Evolutionary conservation across 306 rosid species (phyloP).

Genomic region (Styphnolobium japonicum): DNA sequence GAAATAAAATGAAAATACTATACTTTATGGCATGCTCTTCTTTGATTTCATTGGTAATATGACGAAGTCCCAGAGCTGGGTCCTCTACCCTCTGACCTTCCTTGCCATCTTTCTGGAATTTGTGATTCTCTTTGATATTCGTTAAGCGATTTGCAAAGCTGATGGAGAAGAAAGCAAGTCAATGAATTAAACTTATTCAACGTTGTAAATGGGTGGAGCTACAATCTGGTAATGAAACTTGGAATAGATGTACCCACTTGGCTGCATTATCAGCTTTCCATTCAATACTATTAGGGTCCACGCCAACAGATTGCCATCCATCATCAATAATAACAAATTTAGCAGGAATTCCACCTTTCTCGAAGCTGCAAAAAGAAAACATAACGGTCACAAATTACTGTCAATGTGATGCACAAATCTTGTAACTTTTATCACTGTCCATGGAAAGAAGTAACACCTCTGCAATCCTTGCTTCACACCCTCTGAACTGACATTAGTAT

Average conservation of each 20-base stretch:
- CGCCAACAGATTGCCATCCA: conserved; percentile 80
- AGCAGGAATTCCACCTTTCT: conserved; percentile 74
- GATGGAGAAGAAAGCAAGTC: conserved; percentile 5
- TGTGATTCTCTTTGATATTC: conserved; percentile 73
- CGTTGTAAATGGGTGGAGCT: not conserved
- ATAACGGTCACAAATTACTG: not conserved
- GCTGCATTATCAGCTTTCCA: conserved; percentile 57
- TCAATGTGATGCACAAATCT: not conserved
- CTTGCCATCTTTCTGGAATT: conserved; percentile 81
- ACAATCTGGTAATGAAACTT: not conserved
- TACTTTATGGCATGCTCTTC: conserved; percentile 54
- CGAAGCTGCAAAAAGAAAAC: conserved; percentile 47
- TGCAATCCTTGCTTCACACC: conserved; percentile 77
- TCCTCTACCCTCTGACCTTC: conserved; percentile 69
- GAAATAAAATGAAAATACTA: conserved; percentile 1
- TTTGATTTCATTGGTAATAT: conserved; percentile 60
- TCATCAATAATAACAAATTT: conserved; percentile 86
- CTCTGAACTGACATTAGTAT: conserved; percentile 72
- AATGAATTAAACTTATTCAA: not conserved
- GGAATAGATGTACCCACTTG: conserved; percentile 45
- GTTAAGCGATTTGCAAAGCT: conserved; percentile 87
- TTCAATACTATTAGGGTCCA: conserved; percentile 51
- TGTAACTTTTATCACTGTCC: not conserved
- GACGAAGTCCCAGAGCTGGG: conserved; percentile 64
- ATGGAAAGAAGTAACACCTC: conserved; percentile 44